Conservation (phyloP, 2,329 filamentous ascomycete genomes). For the Fusarium anguioides region DNA sequence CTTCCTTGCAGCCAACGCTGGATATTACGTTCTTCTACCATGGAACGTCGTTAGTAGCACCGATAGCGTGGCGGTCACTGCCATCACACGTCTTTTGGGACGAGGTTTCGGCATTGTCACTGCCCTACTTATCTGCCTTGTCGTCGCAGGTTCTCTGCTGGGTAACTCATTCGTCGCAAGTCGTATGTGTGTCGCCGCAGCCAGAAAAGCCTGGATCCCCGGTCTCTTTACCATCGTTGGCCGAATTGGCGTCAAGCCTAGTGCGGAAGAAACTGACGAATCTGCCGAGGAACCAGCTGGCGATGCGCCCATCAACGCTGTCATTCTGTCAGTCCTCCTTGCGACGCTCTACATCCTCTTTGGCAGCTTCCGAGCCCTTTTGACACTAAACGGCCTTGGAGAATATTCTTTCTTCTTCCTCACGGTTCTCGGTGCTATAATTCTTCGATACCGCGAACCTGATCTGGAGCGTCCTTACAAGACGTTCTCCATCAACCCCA, state of each 20-base stretch:
- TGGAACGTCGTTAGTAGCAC: slow-evolving; percentile 68
- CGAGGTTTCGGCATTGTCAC: slow-evolving; percentile 63
- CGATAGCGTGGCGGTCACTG: slow-evolving; percentile 72
- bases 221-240: slow-evolving; percentile 58
- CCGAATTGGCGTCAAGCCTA: slow-evolving; percentile 49
- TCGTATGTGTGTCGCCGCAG: slow-evolving; percentile 70
- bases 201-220: slow-evolving; percentile 64
- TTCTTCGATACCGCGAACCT: slow-evolving; percentile 68
- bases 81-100: slow-evolving; percentile 65
- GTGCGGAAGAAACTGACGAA: not conserved
- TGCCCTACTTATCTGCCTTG: slow-evolving; percentile 67
- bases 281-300: slow-evolving; percentile 43
- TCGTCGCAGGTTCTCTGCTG: slow-evolving; percentile 70
- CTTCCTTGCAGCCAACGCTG: slow-evolving; percentile 69
- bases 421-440: slow-evolving; percentile 67
- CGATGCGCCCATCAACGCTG: slow-evolving; percentile 66
- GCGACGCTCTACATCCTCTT: slow-evolving; percentile 68
- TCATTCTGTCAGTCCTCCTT: slow-evolving; percentile 60
- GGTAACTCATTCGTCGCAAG: slow-evolving; percentile 72
- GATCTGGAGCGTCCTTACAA: slow-evolving; percentile 66
- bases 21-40: slow-evolving; percentile 71
- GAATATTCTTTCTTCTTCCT: slow-evolving; percentile 74
- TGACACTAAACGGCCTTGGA: slow-evolving; percentile 70
- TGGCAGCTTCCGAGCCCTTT: slow-evolving; percentile 69
- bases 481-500: slow-evolving; percentile 61